Base-by-base conservation (phyloP, 2,329 filamentous ascomycete genomes). In the Alternaria brassicae region DNA sequence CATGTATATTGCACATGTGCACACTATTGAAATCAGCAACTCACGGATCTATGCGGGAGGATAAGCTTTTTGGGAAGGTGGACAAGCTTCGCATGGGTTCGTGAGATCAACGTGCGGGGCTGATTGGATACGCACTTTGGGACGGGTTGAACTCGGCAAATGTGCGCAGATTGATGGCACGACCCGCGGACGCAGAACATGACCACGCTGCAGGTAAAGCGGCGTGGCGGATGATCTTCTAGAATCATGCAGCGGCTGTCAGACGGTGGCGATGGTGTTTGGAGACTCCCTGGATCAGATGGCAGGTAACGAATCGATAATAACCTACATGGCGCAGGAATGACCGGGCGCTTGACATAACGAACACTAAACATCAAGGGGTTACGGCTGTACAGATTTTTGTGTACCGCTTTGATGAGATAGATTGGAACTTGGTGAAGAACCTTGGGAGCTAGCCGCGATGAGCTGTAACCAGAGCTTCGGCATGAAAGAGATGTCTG, bases 61-160 rank as follows among this genome's bases (percentile, higher is more conserved):
- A 45, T 58, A 67, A 68, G 63, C 66, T 65, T 67, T 66, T 68
- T 49, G 54, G 63, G 61, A 67, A 66, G 66, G 61, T 63, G 56
- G 51, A 54, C 54, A 68, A 68, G 63, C 65, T 66, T 65, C 40
- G 28, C 17, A 42, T 51, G 42, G 56, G 13, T 53, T 39, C 42
- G 30, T 37, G 39, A 12, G 13, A 8, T 54, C 25, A 59, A 56
- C 65, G 63, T 68, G 63, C 61, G 53, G 34, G 47, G 40, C 52
- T 62, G 63, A 68, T 68, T 67, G 66, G 52, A 45, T 15, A 41
- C 37, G 17, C 36, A 39, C 36, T 17, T 17, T 39, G 17, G 17
- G 17, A 19, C 17, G 13, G 36, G 36, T 21, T 6, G 45, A 56
- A 21, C 30, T 39, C 41, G 25, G 41, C 55, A 50, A 50, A 28